phyloP scores from a whole-genome alignment of 1,284 basidiomycete species.

The Leccinum idahoense region DNA sequence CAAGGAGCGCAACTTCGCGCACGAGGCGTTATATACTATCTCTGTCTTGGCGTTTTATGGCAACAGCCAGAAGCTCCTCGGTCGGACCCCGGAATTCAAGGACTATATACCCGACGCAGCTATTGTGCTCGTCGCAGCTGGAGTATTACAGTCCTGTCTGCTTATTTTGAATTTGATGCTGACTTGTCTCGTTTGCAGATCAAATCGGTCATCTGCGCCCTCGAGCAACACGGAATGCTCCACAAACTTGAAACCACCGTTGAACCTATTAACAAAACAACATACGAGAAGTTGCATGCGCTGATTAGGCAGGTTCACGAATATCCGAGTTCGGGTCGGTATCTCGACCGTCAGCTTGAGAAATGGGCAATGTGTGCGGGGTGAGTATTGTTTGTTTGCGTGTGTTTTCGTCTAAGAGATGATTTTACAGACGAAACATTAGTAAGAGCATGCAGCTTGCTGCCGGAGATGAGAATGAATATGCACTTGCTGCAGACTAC shows the following conservation, averaged over 20 bases:
- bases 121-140: neutral
- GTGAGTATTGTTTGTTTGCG: neutral
- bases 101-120: neutral
- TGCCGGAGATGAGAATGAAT: neutral
- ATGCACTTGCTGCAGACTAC: neutral
- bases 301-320: neutral
- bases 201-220: neutral
- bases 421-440: neutral
- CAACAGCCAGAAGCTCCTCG: neutral
- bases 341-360: neutral
- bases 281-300: neutral
- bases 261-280: neutral
- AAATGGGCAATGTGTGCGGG: neutral
- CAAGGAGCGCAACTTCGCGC: neutral
- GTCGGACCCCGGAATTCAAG: neutral
- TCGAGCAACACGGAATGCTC: neutral
- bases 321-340: neutral
- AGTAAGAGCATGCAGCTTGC: neutral
- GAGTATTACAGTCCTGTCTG: neutral
- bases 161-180: neutral
- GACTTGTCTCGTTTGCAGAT: neutral
- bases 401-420: neutral
- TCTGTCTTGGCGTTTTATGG: neutral
- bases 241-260: neutral
- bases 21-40: neutral